Base-by-base conservation (phyloP, 306 rosid species). In the Medicago ruthenica region DNA sequence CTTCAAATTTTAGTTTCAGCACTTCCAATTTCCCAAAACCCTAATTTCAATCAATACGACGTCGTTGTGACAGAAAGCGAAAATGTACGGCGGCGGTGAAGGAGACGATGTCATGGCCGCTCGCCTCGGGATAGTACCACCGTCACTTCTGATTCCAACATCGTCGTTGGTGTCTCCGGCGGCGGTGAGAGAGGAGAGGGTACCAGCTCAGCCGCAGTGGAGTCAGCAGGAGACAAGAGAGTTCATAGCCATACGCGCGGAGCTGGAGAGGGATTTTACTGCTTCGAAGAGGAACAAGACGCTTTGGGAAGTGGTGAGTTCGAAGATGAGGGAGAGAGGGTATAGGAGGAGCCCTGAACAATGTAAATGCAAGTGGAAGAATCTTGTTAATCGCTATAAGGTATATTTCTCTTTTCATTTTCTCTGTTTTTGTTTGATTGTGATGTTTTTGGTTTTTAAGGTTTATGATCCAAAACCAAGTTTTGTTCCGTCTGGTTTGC, bases 351-450 rank as follows among this genome's bases (percentile, higher is more conserved):
- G 89, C 61, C 86, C 98, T 3, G 97, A 93, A 65, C 98, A 93
- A 87, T 93, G 98, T 75, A 93, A 93, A 83, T 93, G 96, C 87
- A 93, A 93, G 85, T 93, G 98, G 98, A 93, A 93, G 81, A 93
- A 91, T 83, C 96, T 93, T 57, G 91, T 93, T 77, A 89, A 86
- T 75, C 97, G 98, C 54, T 93, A 93, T 86, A 93, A 93, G 98
- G 98, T 91, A 6, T 21, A 4, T 42, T 50, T 77, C 11, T 72
- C 63, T 12, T 24, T 44, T 14, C 21, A 7, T 61, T 61, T 45
- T 67, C 13, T 65, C 10, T 65, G 51, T 20, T 41, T 66, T 66
- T 3, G n/a, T n/a, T n/a, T n/a, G n/a, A n/a, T n/a, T n/a, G n/a
- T n/a, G n/a, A 1, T 55, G 0, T 64, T 55, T 55, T 62, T 27